Percentiles rank a stretch among this genome's conserved stretches.
Evolutionary conservation across 805 yeast genomes (phyloP).

Genomic region (Kuraishia capsulata): DNA sequence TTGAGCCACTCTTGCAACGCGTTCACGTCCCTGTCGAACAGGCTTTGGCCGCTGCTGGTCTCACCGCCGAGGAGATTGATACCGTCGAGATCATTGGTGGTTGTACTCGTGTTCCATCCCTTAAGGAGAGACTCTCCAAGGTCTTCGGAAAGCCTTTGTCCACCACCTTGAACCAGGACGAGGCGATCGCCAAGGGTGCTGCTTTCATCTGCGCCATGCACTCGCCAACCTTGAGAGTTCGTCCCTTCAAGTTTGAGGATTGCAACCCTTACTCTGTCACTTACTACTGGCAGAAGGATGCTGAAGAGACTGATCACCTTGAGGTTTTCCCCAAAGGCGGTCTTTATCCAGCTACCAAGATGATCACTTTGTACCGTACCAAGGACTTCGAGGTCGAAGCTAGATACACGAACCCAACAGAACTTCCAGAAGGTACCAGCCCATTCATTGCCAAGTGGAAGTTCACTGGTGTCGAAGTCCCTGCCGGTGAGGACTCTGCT

Average conservation of each 20-base stretch:
- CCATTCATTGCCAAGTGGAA: constrained; percentile 76
- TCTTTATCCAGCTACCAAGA: constrained; percentile 88
- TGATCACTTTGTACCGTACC: constrained; percentile 87
- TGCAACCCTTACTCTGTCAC: constrained; percentile 86
- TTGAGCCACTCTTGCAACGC: constrained; percentile 72
- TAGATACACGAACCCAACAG: constrained; percentile 65
- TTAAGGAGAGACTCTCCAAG: constrained; percentile 74
- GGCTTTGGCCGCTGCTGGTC: constrained; percentile 75
- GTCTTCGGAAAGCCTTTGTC: constrained; percentile 81
- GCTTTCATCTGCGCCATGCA: constrained; percentile 98
- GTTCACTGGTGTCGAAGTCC: constrained; percentile 74
- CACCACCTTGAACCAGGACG: constrained; percentile 96
- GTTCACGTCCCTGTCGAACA: constrained; percentile 67
- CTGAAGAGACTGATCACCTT: constrained; percentile 82
- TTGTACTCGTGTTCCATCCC: constrained; percentile 92
- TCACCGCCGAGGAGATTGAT: constrained; percentile 68
- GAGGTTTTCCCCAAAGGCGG: constrained; percentile 97
- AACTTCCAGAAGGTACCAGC: constrained; percentile 63
- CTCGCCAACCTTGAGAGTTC: constrained; percentile 96
- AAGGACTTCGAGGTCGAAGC: constrained; percentile 85
- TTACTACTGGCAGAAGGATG: constrained; percentile 90
- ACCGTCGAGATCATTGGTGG: constrained; percentile 97
- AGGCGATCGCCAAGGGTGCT: constrained; percentile 98
- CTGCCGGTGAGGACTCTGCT: constrained; percentile 66
- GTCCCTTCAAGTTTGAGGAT: constrained; percentile 98